These are phyloP conservation scores for Candida sojae DNA, from an alignment of 1,139 yeast species.

Conservation along the genomic window DNA sequence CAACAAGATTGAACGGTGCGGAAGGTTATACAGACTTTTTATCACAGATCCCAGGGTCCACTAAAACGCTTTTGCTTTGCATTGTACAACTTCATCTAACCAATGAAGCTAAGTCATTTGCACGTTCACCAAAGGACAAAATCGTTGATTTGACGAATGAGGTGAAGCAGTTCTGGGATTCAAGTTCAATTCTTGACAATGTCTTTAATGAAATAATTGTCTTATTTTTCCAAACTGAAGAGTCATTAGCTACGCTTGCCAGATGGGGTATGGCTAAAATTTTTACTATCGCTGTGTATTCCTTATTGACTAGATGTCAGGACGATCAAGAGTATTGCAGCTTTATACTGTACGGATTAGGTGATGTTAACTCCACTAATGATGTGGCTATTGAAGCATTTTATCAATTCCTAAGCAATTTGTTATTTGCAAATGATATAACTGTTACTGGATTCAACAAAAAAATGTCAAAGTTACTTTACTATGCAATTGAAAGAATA, in stretches of 20 bases:
- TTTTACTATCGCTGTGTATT: constrained; percentile 23
- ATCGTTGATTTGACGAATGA: background rate
- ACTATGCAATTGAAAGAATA: constrained; percentile 30
- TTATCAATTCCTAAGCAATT: background rate
- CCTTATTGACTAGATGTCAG: constrained; percentile 16
- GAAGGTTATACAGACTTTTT: constrained; percentile 36
- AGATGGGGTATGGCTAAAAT: constrained; percentile 32
- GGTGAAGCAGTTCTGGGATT: constrained; percentile 21
- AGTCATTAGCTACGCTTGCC: constrained; percentile 37
- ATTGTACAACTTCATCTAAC: constrained; percentile 29
- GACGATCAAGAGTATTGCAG: constrained; percentile 4
- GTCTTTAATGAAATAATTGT: constrained; percentile 39
- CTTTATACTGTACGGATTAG: constrained; percentile 3
- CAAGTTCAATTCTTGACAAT: constrained; percentile 26
- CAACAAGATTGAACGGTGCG: constrained; percentile 47
- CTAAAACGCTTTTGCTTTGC: constrained; percentile 36
- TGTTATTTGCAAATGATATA: constrained; percentile 4
- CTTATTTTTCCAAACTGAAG: constrained; percentile 47
- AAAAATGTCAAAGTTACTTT: constrained; percentile 15
- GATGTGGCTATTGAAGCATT: background rate
- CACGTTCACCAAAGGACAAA: background rate
- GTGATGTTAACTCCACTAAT: background rate
- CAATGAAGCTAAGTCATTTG: constrained; percentile 1
- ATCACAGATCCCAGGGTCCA: constrained; percentile 31
- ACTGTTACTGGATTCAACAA: background rate